Evolutionary conservation across 2,329 filamentous ascomycete species (phyloP).

Genomic region (Aspergillus neoniger): DNA sequence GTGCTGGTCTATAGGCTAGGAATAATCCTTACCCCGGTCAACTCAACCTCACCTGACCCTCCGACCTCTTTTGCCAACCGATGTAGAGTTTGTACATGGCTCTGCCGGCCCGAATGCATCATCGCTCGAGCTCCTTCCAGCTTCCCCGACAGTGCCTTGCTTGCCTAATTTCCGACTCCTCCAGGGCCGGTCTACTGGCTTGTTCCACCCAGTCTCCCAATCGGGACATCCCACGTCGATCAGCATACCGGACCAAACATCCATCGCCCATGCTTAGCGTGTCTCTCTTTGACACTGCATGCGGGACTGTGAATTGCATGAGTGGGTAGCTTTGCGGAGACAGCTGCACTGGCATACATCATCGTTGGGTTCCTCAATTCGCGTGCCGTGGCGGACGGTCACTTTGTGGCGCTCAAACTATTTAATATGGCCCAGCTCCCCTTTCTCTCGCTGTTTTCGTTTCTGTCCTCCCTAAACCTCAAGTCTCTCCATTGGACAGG

Average conservation of each 20-base stretch:
- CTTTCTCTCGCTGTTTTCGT: background rate
- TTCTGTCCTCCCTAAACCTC: background rate
- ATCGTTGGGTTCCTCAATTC: conserved; percentile 1
- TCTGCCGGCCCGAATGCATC: conserved; percentile 2
- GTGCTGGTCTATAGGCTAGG: background rate
- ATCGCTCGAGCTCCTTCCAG: background rate
- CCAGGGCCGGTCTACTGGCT: background rate
- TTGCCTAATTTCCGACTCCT: conserved; percentile 4
- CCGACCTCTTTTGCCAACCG: background rate
- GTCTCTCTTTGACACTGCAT: background rate
- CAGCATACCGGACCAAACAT: background rate
- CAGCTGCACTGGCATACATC: conserved; percentile 5
- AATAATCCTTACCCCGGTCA: background rate
- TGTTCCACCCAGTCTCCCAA: conserved; percentile 1
- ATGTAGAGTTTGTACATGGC: background rate
- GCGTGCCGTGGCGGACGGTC: background rate
- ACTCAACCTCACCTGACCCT: background rate
- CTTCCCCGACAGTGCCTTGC: background rate
- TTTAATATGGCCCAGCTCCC: conserved; percentile 6
- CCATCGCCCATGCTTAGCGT: background rate
- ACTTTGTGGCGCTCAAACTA: conserved; percentile 4
- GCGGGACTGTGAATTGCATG: conserved; percentile 1
- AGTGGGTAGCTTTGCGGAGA: conserved; percentile 9
- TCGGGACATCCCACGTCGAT: conserved; percentile 6
- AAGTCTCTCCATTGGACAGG: background rate